A percentile compares a stretch with the other conserved stretches of the same genome.
These are phyloP conservation scores for Pythium utonaiense DNA, from an alignment of 352 stramenopile genomes.

Conservation along the genomic window DNA sequence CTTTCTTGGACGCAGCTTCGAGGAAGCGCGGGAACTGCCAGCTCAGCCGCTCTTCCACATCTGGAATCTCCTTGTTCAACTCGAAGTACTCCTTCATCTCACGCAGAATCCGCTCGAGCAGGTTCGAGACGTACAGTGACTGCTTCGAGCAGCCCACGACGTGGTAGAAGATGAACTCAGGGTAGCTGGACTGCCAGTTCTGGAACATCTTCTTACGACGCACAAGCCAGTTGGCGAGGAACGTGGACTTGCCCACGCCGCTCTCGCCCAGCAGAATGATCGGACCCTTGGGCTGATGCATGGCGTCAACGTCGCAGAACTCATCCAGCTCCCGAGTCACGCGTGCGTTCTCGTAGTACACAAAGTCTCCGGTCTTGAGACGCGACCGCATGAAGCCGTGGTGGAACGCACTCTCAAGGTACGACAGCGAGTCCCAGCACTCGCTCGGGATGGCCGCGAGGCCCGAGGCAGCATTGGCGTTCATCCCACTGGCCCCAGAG, in stretches of 20 bases:
- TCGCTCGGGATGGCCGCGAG: constrained; percentile 26
- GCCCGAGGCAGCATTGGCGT: background rate
- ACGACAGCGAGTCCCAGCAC: constrained; percentile 79
- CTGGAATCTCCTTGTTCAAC: constrained; percentile 78
- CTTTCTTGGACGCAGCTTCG: constrained; percentile 88
- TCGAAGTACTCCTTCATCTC: constrained; percentile 92
- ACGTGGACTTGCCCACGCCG: constrained; percentile 70
- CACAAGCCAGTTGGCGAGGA: constrained; percentile 81
- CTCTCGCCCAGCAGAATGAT: constrained; percentile 74
- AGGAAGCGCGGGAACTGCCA: constrained; percentile 91
- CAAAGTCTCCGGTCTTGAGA: constrained; percentile 64
- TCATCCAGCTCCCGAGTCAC: constrained; percentile 70
- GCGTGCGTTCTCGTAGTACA: constrained; percentile 66
- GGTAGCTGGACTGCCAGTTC: constrained; percentile 78
- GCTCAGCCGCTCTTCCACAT: constrained; percentile 82
- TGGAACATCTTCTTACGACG: constrained; percentile 84
- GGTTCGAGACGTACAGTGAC: constrained; percentile 80
- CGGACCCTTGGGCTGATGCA: constrained; percentile 74
- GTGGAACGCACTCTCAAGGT: constrained; percentile 77
- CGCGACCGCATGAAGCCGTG: constrained; percentile 77
- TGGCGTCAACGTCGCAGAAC: constrained; percentile 82
- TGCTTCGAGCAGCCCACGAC: constrained; percentile 86
- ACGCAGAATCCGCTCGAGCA: constrained; percentile 83
- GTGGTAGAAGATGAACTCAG: constrained; percentile 90
- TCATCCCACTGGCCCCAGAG: background rate